phyloP scores from a whole-genome alignment of 495 filamentous ascomycete genomes.

The Penicillium malachiteum region DNA sequence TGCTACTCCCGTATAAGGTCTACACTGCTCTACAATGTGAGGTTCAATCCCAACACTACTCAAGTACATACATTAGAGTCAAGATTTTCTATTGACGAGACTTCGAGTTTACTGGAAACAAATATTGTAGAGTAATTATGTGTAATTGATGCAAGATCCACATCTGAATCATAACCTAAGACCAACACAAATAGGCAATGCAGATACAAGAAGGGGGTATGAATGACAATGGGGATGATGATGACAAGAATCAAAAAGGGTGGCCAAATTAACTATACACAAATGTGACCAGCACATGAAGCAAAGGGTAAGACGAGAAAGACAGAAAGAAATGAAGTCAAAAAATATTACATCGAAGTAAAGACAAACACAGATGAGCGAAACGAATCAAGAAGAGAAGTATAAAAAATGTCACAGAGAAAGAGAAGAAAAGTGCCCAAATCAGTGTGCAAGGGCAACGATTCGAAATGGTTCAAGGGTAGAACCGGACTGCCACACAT shows the following conservation, averaged over 20 bases:
- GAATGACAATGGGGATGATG: conserved; percentile 18
- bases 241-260: conserved; percentile 19
- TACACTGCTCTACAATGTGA: too few species aligned
- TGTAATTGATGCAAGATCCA: conserved; percentile 25
- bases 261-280: conserved; percentile 34
- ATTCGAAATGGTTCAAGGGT: conserved; percentile 3
- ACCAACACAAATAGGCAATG: conserved; percentile 29
- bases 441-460: conserved; percentile 7
- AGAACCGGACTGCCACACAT: conserved; percentile 8
- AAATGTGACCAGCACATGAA: conserved; percentile 37
- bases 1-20: too few species aligned
- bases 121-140: conserved; percentile 4
- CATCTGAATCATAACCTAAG: conserved; percentile 17
- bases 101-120: background rate
- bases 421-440: conserved; percentile 10
- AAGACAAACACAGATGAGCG: conserved; percentile 11
- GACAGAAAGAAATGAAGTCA: conserved; percentile 2
- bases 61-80: too few species aligned
- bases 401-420: conserved; percentile 1
- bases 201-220: conserved; percentile 35
- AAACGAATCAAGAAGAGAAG: conserved; percentile 12
- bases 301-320: conserved; percentile 1
- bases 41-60: too few species aligned
- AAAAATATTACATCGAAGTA: conserved; percentile 32
- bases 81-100: too few species aligned